Base-by-base conservation (phyloP, 2,329 filamentous ascomycete species). In the Cladobotryum protrusum region DNA sequence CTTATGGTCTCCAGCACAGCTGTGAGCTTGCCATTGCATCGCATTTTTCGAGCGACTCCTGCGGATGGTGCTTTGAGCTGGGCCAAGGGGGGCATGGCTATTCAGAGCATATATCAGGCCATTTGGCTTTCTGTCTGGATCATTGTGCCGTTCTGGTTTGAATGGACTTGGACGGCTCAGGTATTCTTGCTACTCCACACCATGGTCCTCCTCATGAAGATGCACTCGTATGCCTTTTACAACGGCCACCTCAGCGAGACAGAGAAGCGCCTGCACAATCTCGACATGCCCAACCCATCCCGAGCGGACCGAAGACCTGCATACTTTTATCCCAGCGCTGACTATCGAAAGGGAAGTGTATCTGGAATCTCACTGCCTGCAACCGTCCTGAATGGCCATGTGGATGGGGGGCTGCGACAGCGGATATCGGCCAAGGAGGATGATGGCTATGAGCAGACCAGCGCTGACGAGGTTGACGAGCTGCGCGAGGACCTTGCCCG, bases 161-260 rank as follows among this genome's bases (percentile, higher is more conserved):
- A 86, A 46, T 99, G 93, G 93, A 88, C 90, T 3, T 99, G 93
- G 93, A 99, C 93, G 0, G 85, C 92, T 3, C 93, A 97, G 64
- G 93, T 99, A 36, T 99, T 95, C 67, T 81, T 99, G 59, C 86
- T 91, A 11, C 75, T 99, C 33, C 93, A 99, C 68, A 86, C 90
- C 40, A 82, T 99, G 69, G 86, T 89, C 7, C 77, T 99, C 17
- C 82, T 96, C 45, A 99, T 99, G 93, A 99, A 99, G 75, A 93
- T 97, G 83, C 93, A 99, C 67, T 96, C 91, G 5, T 99, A 96
- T 63, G 87, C 89, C 19, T 99, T 97, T 68, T 99, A 99, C 73
- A 97, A 96, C 61, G 93, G 93, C 11, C 93, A 99, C 67, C 76
- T 99, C 14, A 88, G 86, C 58, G 89, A 93, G 66, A 95, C 89